phyloP scores from a whole-genome alignment of 352 stramenopile genomes.

The Phytophthora pisi region DNA sequence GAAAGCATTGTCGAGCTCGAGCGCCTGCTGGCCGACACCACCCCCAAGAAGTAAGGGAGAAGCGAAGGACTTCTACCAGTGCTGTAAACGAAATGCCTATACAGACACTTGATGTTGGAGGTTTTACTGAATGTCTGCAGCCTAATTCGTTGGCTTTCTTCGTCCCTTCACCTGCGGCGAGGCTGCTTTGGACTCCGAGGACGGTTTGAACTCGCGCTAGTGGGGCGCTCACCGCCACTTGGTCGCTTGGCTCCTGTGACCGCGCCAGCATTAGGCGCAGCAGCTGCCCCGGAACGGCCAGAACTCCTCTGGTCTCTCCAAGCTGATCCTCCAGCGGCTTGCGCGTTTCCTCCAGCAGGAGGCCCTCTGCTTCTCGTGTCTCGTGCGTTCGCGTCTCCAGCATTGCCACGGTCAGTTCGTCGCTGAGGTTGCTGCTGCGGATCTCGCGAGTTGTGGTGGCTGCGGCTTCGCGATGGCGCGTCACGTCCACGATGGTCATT shows the following conservation, averaged over 20 bases:
- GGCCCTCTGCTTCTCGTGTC: slow-evolving; percentile 31
- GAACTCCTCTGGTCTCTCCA: slow-evolving; percentile 54
- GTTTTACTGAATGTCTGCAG: not conserved
- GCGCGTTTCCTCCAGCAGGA: slow-evolving; percentile 24
- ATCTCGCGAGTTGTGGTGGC: slow-evolving; percentile 56
- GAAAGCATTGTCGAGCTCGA: slow-evolving; percentile 80
- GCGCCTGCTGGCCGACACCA: slow-evolving; percentile 52
- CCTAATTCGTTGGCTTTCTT: not conserved
- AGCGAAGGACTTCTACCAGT: not conserved
- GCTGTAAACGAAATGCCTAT: not conserved
- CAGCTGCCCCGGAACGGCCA: slow-evolving; percentile 23
- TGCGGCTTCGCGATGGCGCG: slow-evolving; percentile 44
- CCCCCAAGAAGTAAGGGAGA: slow-evolving; percentile 35
- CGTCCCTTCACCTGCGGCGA: slow-evolving; percentile 35
- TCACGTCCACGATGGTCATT: slow-evolving; percentile 47
- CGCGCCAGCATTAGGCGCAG: slow-evolving; percentile 23
- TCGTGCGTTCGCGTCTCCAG: slow-evolving; percentile 32
- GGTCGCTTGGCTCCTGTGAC: slow-evolving; percentile 40
- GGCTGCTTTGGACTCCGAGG: slow-evolving; percentile 49
- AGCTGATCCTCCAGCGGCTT: slow-evolving; percentile 21
- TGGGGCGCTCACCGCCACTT: slow-evolving; percentile 34
- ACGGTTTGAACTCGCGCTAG: slow-evolving; percentile 32
- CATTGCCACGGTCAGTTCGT: slow-evolving; percentile 50
- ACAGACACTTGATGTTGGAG: not conserved
- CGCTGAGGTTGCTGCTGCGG: slow-evolving; percentile 38